Evolutionary conservation across 2,329 filamentous ascomycete species (phyloP).

Genomic region (Lasiodiplodia citricola): DNA sequence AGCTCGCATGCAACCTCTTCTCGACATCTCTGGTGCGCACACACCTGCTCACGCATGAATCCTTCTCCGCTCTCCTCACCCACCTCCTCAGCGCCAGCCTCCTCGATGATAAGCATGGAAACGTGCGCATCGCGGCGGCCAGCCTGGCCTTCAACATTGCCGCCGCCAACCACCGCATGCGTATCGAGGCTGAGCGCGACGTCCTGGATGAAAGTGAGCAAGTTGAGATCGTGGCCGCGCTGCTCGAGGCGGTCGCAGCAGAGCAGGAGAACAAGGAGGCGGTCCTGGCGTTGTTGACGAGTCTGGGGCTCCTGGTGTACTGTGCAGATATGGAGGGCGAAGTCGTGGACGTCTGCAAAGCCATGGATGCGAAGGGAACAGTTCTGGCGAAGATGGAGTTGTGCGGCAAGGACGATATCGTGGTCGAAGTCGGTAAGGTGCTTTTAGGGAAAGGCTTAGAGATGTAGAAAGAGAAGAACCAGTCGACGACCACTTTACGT

Average conservation of each 20-base stretch:
- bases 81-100: conserved; percentile 79
- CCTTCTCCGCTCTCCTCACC: conserved; percentile 56
- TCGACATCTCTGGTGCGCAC: conserved; percentile 72
- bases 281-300: conserved; percentile 75
- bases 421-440: conserved; percentile 23
- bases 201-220: conserved; percentile 71
- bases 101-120: conserved; percentile 75
- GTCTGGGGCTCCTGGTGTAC: conserved; percentile 78
- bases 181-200: conserved; percentile 55
- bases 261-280: conserved; percentile 67
- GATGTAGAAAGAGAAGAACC: not conserved
- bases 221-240: conserved; percentile 79
- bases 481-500: not conserved
- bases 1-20: conserved; percentile 86
- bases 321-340: conserved; percentile 72
- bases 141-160: conserved; percentile 85
- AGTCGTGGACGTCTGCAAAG: conserved; percentile 77
- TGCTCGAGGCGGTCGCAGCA: conserved; percentile 72
- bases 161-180: conserved; percentile 69
- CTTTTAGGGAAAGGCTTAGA: conserved; percentile 24
- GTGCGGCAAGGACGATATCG: conserved; percentile 17
- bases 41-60: conserved; percentile 61
- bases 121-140: conserved; percentile 79
- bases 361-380: conserved; percentile 67
- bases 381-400: conserved; percentile 15